Conservation (phyloP, 1,284 basidiomycete genomes). For the Farysia itapuensis region DNA sequence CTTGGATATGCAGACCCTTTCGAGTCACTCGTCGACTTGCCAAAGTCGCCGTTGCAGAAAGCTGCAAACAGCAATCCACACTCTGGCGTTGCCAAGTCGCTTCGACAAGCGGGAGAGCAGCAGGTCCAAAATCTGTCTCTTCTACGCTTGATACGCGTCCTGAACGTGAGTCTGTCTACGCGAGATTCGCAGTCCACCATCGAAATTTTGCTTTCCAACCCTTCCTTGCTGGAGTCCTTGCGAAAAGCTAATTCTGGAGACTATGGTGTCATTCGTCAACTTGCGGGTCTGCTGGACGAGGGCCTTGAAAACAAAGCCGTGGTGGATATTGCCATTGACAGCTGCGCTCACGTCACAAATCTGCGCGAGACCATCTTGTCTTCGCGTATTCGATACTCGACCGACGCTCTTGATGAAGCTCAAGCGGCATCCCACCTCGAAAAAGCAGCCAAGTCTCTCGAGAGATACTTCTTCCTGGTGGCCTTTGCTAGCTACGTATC, state of each 20-base stretch:
- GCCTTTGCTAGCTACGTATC: constrained; percentile 91
- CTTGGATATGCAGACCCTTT: constrained; percentile 78
- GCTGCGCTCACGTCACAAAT: constrained; percentile 54
- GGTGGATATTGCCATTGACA: constrained; percentile 56
- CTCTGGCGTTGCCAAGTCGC: constrained; percentile 31
- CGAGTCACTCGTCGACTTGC: constrained; percentile 20
- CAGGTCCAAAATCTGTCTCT: constrained; percentile 81
- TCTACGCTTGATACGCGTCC: constrained; percentile 77
- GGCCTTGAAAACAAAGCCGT: constrained; percentile 52
- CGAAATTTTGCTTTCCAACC: constrained; percentile 50
- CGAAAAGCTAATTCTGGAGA: constrained; percentile 54
- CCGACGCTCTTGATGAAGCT: constrained; percentile 37
- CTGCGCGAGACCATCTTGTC: constrained; percentile 54
- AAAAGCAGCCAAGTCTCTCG: constrained; percentile 61
- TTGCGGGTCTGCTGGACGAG: constrained; percentile 54
- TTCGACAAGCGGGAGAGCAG: constrained; percentile 65
- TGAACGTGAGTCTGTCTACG: constrained; percentile 71
- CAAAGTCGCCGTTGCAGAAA: constrained; percentile 18
- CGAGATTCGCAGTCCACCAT: constrained; percentile 48
- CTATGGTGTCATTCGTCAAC: constrained; percentile 52
- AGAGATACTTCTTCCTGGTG: constrained; percentile 83
- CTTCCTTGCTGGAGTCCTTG: constrained; percentile 48
- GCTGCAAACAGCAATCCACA: constrained; percentile 24
- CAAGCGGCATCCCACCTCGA: constrained; percentile 40
- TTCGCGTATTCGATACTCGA: constrained; percentile 49